A percentile compares a stretch with the other conserved stretches of the same genome.
Conservation (phyloP, 2,329 filamentous ascomycete genomes). For the Colletotrichum endophyticum region DNA sequence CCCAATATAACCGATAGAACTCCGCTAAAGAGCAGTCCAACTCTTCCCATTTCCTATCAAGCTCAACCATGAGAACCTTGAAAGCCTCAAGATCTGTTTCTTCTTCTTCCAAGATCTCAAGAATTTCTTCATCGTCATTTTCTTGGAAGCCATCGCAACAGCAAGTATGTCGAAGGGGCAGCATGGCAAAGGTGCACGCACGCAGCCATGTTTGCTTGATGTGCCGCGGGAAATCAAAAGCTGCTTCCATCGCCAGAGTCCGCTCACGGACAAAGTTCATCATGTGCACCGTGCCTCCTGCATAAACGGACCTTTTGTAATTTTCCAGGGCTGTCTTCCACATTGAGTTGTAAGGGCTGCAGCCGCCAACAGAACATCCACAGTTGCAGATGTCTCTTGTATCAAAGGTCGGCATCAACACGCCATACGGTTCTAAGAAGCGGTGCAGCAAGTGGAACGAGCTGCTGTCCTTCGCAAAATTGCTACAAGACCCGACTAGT, state of each 20-base stretch:
- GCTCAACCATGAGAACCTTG: background rate
- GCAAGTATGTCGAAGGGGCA: background rate
- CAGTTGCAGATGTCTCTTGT: background rate
- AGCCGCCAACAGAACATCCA: background rate
- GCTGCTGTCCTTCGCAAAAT: no score
- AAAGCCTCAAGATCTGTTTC: rapidly evolving
- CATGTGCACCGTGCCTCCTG: no score
- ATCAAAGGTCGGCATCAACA: no score
- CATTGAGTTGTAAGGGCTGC: background rate
- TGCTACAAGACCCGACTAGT: no score
- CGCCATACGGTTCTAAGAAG: no score
- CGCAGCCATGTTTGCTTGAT: background rate
- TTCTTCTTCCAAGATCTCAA: background rate
- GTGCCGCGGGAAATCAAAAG: background rate
- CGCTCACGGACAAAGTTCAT: no score
- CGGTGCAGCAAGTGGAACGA: no score
- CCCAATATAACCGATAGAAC: background rate
- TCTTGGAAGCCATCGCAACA: background rate
- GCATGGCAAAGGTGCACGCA: background rate
- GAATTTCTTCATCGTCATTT: background rate
- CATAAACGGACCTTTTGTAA: no score
- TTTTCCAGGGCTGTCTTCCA: background rate
- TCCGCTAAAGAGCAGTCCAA: background rate
- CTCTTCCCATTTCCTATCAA: background rate
- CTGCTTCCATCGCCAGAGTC: no score